These are phyloP conservation scores for Xylariomycetidae sp. DNA, from an alignment of 2,329 filamentous ascomycete species.

Conservation along the genomic window DNA sequence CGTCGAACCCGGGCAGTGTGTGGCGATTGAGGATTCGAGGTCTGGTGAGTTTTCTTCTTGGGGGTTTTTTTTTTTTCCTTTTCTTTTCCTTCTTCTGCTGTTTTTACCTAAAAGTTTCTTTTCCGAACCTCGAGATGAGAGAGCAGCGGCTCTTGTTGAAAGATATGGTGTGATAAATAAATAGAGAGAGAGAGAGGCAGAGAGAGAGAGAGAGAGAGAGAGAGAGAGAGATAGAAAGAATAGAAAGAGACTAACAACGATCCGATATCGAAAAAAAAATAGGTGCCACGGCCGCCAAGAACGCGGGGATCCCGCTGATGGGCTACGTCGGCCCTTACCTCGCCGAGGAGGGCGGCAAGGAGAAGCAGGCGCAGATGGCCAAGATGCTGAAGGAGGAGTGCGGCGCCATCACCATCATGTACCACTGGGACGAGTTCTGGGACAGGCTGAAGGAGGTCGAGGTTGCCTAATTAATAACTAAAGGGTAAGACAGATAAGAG, in stretches of 20 bases:
- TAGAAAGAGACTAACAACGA: not conserved
- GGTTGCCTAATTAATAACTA: no score
- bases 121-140: no score
- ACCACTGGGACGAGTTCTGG: conserved; percentile 54
- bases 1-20: conserved; percentile 64
- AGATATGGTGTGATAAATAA: no score
- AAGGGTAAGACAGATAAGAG: no score
- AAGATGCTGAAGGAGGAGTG: conserved; percentile 51
- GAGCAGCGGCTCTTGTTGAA: no score
- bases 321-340: conserved; percentile 80
- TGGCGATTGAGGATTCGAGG: conserved; percentile 81
- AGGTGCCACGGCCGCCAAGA: conserved; percentile 42
- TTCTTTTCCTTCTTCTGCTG: no score
- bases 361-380: conserved; percentile 62
- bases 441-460: conserved; percentile 41
- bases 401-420: conserved; percentile 60
- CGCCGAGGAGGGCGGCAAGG: conserved; percentile 32
- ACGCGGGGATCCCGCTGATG: conserved; percentile 75
- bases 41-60: conserved; percentile 4
- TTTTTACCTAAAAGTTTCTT: no score
- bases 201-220: no score
- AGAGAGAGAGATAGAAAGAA: no score
- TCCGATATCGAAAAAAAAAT: not conserved
- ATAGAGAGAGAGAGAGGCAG: no score
- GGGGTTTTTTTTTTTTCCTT: no score